Percentiles rank a stretch among this genome's conserved stretches.
Evolutionary conservation across 1,284 basidiomycete species (phyloP).

Genomic region (Megacollybia platyphylla): DNA sequence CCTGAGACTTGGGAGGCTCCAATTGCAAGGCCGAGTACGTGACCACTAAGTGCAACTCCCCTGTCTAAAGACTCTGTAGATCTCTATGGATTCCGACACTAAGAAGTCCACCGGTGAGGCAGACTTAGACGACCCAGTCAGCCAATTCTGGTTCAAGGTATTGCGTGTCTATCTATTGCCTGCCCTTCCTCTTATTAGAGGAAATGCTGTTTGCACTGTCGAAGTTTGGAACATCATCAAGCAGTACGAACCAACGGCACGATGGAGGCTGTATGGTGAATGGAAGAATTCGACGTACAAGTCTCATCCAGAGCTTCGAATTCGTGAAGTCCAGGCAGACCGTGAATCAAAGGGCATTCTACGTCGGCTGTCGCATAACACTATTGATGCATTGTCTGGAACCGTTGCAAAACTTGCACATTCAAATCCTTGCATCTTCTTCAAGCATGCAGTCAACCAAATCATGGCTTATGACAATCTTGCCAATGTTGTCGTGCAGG

Average conservation of each 20-base stretch:
- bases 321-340: slow-evolving; percentile 61
- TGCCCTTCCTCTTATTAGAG: slow-evolving; percentile 73
- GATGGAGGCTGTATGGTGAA: slow-evolving; percentile 91
- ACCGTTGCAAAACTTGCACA: slow-evolving; percentile 92
- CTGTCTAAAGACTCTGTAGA: slow-evolving; percentile 17
- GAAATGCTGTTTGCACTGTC: slow-evolving; percentile 77
- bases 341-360: slow-evolving; percentile 73
- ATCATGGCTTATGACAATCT: slow-evolving; percentile 97
- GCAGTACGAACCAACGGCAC: slow-evolving; percentile 64
- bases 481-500: slow-evolving; percentile 82
- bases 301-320: slow-evolving; percentile 62
- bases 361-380: slow-evolving; percentile 72
- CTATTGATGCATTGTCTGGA: slow-evolving; percentile 72
- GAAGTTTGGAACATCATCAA: slow-evolving; percentile 83
- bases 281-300: slow-evolving; percentile 73
- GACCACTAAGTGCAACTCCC: slow-evolving; percentile 12
- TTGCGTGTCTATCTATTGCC: slow-evolving; percentile 79
- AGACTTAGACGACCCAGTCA: slow-evolving; percentile 42
- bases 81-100: slow-evolving; percentile 36
- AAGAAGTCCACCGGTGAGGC: slow-evolving; percentile 40
- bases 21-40: slow-evolving; percentile 30
- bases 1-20: slow-evolving; percentile 40
- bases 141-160: slow-evolving; percentile 72
- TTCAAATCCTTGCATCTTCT: slow-evolving; percentile 88
- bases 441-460: slow-evolving; percentile 83